Evolutionary conservation across 306 rosid genomes (phyloP).

Genomic region (Trifolium subterraneum): DNA sequence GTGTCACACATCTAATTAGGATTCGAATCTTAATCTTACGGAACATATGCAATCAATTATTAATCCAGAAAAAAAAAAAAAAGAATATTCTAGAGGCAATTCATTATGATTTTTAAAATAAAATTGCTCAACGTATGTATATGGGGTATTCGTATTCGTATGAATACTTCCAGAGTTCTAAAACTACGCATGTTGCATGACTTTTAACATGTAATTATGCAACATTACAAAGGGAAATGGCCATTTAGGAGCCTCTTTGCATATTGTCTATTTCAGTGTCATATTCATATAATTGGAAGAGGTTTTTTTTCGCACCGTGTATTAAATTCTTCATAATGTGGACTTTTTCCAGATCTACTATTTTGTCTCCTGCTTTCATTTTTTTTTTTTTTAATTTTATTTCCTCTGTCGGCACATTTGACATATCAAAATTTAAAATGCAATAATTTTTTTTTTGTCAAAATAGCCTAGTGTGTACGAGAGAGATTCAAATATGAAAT

Average conservation of each 20-base stretch:
- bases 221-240: conserved; percentile 12
- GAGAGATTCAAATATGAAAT: background rate
- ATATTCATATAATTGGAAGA: background rate
- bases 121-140: background rate
- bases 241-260: background rate
- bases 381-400: background rate
- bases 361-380: background rate
- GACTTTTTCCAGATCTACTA: background rate
- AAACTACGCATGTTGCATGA: conserved; percentile 32
- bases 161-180: background rate
- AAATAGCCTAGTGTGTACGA: too few species aligned
- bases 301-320: background rate
- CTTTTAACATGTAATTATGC: conserved; percentile 21
- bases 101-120: background rate
- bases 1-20: too few species aligned
- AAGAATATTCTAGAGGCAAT: background rate
- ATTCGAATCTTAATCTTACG: too few species aligned
- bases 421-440: background rate
- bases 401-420: background rate
- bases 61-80: background rate
- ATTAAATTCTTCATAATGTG: background rate
- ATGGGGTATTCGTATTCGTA: background rate
- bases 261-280: background rate
- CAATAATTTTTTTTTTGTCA: too few species aligned
- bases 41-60: background rate